Evolutionary conservation across 768 basidiomycete genomes (phyloP).

Genomic region (Leccinellum luteum): DNA sequence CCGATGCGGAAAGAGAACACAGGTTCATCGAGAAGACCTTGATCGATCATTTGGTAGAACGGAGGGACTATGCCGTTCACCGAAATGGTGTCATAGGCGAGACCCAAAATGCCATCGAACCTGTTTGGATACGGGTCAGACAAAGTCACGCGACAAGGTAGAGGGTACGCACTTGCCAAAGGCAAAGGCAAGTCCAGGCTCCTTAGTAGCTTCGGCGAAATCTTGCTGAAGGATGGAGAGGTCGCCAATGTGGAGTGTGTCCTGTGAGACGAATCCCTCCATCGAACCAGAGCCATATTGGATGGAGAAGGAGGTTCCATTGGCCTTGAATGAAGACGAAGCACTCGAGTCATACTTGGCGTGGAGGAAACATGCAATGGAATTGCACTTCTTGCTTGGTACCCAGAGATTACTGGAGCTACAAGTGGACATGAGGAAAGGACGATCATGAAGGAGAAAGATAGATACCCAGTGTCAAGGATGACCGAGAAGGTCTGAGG

Average conservation of each 20-base stretch:
- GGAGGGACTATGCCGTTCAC: conserved; percentile 93
- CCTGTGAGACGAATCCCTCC: conserved; percentile 92
- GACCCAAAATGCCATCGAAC: conserved; percentile 94
- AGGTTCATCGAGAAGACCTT: conserved; percentile 75
- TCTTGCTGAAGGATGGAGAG: conserved; percentile 69
- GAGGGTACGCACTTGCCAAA: conserved; percentile 75
- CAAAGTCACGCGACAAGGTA: not conserved
- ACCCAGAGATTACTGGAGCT: conserved; percentile 96
- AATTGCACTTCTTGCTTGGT: conserved; percentile 75
- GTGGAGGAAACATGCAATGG: conserved; percentile 84
- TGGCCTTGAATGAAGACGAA: conserved; percentile 86
- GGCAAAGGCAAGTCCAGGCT: conserved; percentile 96
- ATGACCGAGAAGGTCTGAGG: conserved; percentile 92
- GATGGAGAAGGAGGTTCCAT: conserved; percentile 87
- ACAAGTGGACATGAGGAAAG: conserved; percentile 2
- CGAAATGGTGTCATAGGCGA: conserved; percentile 92
- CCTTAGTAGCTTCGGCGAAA: conserved; percentile 94
- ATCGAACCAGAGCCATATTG: conserved; percentile 96
- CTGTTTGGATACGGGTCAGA: conserved; percentile 35
- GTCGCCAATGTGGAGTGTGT: conserved; percentile 79
- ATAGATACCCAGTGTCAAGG: conserved; percentile 78
- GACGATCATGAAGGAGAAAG: conserved; percentile 18
- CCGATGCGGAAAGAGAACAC: conserved; percentile 96
- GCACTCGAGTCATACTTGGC: conserved; percentile 79
- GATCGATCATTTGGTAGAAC: conserved; percentile 89